Percentiles rank a stretch among this genome's conserved stretches.
phyloP scores from a whole-genome alignment of 1,284 basidiomycete genomes.

The Rhodotorula glutinis region DNA sequence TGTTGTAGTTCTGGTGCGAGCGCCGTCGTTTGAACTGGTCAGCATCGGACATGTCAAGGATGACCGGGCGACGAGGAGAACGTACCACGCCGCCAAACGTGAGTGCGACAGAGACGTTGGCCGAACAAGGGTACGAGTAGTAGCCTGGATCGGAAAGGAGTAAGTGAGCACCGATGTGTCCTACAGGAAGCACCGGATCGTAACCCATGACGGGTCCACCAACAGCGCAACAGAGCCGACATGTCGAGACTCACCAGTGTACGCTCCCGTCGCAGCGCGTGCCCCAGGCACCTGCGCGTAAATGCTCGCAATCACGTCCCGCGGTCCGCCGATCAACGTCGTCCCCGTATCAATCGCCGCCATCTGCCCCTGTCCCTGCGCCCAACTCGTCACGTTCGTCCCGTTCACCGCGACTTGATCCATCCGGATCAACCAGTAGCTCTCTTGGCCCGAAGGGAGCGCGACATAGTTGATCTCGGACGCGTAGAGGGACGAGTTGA shows the following conservation, averaged over 20 bases:
- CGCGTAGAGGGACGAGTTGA: constrained; percentile 48
- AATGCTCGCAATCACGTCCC: constrained; percentile 34
- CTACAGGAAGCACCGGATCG: too few relatives aligned
- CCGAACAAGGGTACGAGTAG: constrained; percentile 43
- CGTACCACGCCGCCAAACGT: constrained; percentile 40
- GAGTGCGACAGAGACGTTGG: constrained; percentile 33
- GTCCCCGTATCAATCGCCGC: constrained; percentile 47
- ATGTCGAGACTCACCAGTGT: constrained; percentile 31
- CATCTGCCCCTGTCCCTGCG: constrained; percentile 25
- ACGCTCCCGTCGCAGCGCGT: constrained; percentile 40
- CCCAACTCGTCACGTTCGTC: constrained; percentile 40
- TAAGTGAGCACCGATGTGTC: too few relatives aligned
- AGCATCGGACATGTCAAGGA: neutral
- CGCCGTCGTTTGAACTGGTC: too few relatives aligned
- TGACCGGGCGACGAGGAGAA: neutral
- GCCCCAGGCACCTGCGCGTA: constrained; percentile 43
- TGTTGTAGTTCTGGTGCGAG: constrained; percentile 43
- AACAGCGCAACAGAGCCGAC: neutral
- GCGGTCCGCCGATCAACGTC: constrained; percentile 45
- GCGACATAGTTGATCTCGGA: constrained; percentile 49
- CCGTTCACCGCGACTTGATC: constrained; percentile 47
- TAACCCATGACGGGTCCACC: neutral
- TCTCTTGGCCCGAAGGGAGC: constrained; percentile 45
- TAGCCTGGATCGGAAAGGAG: constrained; percentile 29
- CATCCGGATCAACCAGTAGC: constrained; percentile 51